A percentile compares a stretch with the other conserved stretches of the same genome.
phyloP scores from a whole-genome alignment of 139 green algal genomes.

The Micromonas commoda region DNA sequence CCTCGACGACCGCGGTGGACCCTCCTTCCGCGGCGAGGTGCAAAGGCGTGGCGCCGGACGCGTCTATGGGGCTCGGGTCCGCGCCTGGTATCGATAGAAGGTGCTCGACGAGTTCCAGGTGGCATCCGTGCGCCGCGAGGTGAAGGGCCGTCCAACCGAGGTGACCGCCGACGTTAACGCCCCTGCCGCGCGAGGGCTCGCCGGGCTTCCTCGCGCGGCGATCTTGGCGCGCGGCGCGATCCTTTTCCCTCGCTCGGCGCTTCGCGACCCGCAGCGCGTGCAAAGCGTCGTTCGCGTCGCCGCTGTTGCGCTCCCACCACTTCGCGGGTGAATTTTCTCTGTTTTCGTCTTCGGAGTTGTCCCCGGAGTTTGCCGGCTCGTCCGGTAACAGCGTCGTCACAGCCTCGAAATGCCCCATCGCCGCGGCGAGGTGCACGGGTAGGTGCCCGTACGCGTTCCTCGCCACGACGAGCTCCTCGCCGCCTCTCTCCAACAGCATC shows the following conservation, averaged over 20 bases:
- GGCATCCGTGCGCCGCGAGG: slow-evolving; percentile 1
- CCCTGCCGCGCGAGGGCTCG: neutral
- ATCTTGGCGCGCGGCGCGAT: too few species aligned
- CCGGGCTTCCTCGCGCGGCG: neutral
- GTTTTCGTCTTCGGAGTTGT: neutral
- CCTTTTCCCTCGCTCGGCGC: neutral
- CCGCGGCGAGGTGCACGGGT: slow-evolving; percentile 7
- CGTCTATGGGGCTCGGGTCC: neutral
- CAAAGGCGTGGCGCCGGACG: neutral
- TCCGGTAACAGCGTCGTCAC: neutral
- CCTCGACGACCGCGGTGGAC: neutral
- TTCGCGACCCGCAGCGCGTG: neutral
- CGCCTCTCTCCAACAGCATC: neutral
- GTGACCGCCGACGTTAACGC: neutral
- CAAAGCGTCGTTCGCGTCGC: neutral
- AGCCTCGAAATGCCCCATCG: neutral
- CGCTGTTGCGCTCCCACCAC: neutral
- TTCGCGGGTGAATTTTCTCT: too few species aligned
- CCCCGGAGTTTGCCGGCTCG: too few species aligned
- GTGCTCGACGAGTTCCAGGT: neutral
- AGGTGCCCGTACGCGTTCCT: neutral
- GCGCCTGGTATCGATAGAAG: neutral
- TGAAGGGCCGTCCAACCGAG: slow-evolving; percentile 7
- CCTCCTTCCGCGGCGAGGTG: slow-evolving; percentile 1
- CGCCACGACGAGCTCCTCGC: neutral